These are phyloP conservation scores for Brassica incana DNA, from an alignment of 345 rosid genomes.

Conservation along the genomic window DNA sequence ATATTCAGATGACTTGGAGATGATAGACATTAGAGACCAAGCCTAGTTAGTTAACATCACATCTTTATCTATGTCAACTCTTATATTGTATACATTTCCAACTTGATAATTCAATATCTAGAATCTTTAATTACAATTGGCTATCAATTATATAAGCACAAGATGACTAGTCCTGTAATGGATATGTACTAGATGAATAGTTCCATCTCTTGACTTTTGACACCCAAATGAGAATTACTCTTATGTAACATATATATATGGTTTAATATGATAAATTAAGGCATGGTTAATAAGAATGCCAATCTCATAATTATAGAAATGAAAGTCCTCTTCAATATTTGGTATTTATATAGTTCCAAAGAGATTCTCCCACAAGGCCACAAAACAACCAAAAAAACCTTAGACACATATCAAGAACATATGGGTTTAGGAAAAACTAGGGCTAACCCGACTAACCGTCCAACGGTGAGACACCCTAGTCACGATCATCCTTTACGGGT, in stretches of 20 bases:
- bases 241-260: not conserved
- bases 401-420: not conserved
- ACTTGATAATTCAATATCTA: not conserved
- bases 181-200: constrained; percentile 1
- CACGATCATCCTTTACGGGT: constrained; percentile 25
- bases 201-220: constrained; percentile 22
- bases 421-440: not conserved
- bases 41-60: constrained; percentile 16
- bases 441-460: not conserved
- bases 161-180: not conserved
- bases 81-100: not conserved
- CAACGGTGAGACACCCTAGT: constrained; percentile 27
- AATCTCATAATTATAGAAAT: not conserved
- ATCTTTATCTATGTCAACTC: constrained; percentile 19
- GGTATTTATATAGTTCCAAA: not conserved
- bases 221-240: constrained; percentile 1
- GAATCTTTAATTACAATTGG: not conserved
- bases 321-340: not conserved
- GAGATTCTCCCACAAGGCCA: not conserved
- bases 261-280: not conserved
- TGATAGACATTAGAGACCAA: not conserved
- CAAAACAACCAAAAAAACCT: not conserved
- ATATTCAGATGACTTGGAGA: constrained; percentile 4
- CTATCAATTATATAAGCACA: not conserved
- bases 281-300: not conserved